Evolutionary conservation across 129 eudicot species (phyloP).

Genomic region (Artemisia tridentata): DNA sequence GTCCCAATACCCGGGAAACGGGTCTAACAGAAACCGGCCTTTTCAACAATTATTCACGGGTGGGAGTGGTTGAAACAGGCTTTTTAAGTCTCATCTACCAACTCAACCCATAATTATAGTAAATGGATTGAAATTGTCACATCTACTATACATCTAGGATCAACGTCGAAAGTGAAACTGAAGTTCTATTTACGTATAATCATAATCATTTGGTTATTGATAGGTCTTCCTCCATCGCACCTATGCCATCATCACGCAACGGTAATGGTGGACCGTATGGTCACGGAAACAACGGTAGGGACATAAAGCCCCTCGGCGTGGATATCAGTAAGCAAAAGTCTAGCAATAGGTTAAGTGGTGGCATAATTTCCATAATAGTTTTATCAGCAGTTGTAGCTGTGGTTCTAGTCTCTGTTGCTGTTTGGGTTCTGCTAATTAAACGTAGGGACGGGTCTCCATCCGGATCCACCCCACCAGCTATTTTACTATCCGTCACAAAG

Average conservation of each 20-base stretch:
- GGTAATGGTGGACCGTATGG: constrained; percentile 54
- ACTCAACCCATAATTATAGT: too few species aligned
- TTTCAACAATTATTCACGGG: too few species aligned
- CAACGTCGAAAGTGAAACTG: neutral
- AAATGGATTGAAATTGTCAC: too few species aligned
- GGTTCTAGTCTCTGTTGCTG: constrained; percentile 49
- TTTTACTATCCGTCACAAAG: constrained; percentile 45
- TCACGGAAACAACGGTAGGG: constrained; percentile 51
- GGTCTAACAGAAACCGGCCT: too few species aligned
- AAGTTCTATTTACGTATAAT: neutral
- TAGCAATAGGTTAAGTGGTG: constrained; percentile 40
- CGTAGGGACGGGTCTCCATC: constrained; percentile 25
- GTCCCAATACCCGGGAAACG: too few species aligned
- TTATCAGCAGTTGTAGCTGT: constrained; percentile 55
- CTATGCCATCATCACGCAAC: constrained; percentile 54
- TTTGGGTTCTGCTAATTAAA: constrained; percentile 64
- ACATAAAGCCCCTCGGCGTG: constrained; percentile 69
- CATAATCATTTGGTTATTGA: constrained; percentile 1
- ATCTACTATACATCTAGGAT: too few species aligned
- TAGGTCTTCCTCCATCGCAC: constrained; percentile 91
- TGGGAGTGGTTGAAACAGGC: too few species aligned
- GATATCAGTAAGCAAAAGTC: constrained; percentile 60
- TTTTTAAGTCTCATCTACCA: too few species aligned
- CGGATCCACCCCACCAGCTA: constrained; percentile 37
- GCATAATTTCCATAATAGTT: constrained; percentile 57